phyloP scores from a whole-genome alignment of 768 basidiomycete genomes.

The Pleurotus platypus region DNA sequence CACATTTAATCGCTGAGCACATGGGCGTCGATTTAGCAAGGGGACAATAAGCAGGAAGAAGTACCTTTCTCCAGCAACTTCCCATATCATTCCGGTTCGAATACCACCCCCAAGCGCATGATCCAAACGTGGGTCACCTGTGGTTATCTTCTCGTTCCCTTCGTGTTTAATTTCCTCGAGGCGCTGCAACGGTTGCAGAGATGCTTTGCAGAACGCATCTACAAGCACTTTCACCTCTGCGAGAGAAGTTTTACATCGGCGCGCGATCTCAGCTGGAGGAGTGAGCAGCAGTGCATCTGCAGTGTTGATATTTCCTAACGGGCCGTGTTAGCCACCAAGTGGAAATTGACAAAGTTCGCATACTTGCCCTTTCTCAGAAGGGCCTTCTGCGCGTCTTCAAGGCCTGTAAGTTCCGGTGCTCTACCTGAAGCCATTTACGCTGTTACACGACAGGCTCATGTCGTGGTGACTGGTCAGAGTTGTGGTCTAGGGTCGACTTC shows the following conservation, averaged over 20 bases:
- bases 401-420: neutral
- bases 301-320: constrained; percentile 44
- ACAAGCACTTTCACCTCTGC: constrained; percentile 49
- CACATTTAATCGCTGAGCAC: neutral
- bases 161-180: constrained; percentile 36
- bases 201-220: constrained; percentile 41
- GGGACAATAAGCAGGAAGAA: constrained; percentile 10
- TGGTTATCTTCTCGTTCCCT: constrained; percentile 54
- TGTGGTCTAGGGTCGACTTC: too few relatives aligned
- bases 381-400: neutral
- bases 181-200: constrained; percentile 31
- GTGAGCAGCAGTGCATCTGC: constrained; percentile 48
- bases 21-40: neutral
- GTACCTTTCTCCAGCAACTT: constrained; percentile 87
- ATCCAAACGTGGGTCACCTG: constrained; percentile 74
- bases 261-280: constrained; percentile 48
- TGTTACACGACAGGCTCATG: too few relatives aligned
- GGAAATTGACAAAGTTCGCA: neutral
- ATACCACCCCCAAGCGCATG: constrained; percentile 75
- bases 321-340: neutral
- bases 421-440: neutral
- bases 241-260: constrained; percentile 48
- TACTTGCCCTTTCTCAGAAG: neutral
- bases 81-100: constrained; percentile 77
- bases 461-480: too few relatives aligned